Percentiles rank a stretch among this genome's conserved stretches.
Evolutionary conservation across 2,329 filamentous ascomycete genomes (phyloP).

Genomic region (Pseudodiploospora longispora): DNA sequence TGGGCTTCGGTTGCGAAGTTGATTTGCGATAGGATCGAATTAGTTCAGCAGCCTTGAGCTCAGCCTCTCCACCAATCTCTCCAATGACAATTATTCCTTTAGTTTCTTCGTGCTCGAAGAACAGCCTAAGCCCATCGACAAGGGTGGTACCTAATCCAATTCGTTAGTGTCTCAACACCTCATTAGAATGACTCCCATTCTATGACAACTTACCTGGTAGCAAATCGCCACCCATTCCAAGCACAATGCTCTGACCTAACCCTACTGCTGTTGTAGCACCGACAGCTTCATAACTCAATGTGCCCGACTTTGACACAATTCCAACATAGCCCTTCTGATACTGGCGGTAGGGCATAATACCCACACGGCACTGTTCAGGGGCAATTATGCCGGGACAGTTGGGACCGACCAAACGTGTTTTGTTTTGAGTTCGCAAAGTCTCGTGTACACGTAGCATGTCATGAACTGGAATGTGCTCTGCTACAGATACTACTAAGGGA

Average conservation of each 20-base stretch:
- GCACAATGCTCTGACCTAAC: slow-evolving; percentile 67
- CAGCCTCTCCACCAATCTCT: slow-evolving; percentile 62
- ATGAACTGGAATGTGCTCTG: slow-evolving; percentile 72
- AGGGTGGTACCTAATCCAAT: slow-evolving; percentile 48
- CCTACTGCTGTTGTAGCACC: slow-evolving; percentile 66
- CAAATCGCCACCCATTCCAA: slow-evolving; percentile 71
- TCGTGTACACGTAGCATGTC: slow-evolving; percentile 66
- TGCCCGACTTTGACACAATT: slow-evolving; percentile 74
- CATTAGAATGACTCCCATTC: not conserved
- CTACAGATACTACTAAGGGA: slow-evolving; percentile 68
- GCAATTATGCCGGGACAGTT: slow-evolving; percentile 77
- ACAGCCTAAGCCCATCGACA: slow-evolving; percentile 59
- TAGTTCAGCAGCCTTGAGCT: slow-evolving; percentile 64
- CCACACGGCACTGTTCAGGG: slow-evolving; percentile 52
- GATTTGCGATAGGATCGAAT: slow-evolving; percentile 56
- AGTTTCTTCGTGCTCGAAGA: slow-evolving; percentile 60
- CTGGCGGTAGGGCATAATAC: slow-evolving; percentile 34
- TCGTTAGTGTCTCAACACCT: not conserved
- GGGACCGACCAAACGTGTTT: slow-evolving; percentile 67
- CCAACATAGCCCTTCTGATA: slow-evolving; percentile 55
- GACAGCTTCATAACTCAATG: slow-evolving; percentile 72
- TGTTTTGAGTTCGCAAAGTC: slow-evolving; percentile 62
- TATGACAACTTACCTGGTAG: slow-evolving; percentile 44
- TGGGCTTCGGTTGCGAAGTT: slow-evolving; percentile 52
- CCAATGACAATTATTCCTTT: slow-evolving; percentile 65